These are phyloP conservation scores for Cutaneotrichosporon arboriforme DNA, from an alignment of 1,284 basidiomycete species.

Conservation along the genomic window DNA sequence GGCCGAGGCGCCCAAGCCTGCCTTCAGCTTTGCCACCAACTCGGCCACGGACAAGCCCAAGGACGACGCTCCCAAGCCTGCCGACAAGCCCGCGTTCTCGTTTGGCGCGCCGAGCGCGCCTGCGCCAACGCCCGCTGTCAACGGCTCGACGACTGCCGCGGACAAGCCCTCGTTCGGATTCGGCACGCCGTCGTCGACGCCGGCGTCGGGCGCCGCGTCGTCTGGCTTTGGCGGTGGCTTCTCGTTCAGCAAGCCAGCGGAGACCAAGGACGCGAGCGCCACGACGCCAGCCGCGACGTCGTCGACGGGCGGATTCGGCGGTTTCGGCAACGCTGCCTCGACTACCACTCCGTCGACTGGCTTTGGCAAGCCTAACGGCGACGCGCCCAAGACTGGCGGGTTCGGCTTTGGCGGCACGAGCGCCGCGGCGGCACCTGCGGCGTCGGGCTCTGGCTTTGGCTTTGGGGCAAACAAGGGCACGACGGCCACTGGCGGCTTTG, in stretches of 20 bases:
- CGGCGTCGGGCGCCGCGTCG: neutral
- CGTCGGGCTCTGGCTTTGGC: neutral
- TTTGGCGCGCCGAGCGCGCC: slow-evolving; percentile 2
- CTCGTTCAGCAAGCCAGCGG: neutral
- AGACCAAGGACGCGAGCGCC: neutral
- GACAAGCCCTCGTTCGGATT: slow-evolving; percentile 7
- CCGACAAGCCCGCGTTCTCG: slow-evolving; percentile 1
- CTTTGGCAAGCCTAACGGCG: slow-evolving; percentile 1
- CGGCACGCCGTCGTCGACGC: neutral
- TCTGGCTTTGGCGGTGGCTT: neutral
- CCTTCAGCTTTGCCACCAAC: slow-evolving; percentile 15
- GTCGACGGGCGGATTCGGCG: neutral
- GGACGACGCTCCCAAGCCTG: slow-evolving; percentile 1
- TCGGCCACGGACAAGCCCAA: slow-evolving; percentile 3
- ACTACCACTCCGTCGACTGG: neutral
- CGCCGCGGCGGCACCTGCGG: neutral
- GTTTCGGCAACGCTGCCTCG: neutral
- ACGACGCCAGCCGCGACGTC: neutral
- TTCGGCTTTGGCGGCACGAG: slow-evolving; percentile 2
- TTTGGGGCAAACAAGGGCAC: neutral
- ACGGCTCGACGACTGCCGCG: neutral
- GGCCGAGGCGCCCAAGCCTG: slow-evolving; percentile 11
- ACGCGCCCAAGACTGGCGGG: neutral
- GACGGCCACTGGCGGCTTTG: neutral
- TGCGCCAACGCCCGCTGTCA: neutral